Evolutionary conservation across 768 basidiomycete genomes (phyloP), one percentile per base, ranked within the genome.

Genomic region (Porpolomopsis calyptriformis): DNA sequence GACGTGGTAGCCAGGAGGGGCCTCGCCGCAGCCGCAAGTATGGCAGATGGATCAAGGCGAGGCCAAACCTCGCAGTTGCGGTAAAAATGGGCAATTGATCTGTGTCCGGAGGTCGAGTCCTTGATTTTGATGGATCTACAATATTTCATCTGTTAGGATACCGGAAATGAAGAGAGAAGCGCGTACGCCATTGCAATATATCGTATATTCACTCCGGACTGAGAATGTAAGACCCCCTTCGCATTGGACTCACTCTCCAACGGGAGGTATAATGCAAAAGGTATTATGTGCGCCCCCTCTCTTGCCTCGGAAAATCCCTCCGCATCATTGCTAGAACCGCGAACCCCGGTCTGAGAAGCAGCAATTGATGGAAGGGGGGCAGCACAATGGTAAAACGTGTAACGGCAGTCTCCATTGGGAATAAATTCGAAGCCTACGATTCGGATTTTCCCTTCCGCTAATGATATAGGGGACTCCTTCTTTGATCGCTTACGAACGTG

Each of bases 31-130:
- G 83, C 71, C 2, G 77, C 70, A 14, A 96, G 74, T 18, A 80
- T 68, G 3, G 66, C 46, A 16, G 71, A 63, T 3, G 83, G 76
- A 47, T 86, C 72, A 16, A 91, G 62, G 38, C 76, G 76, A 1
- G 90, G 89, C 77, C 81, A 89, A 23, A 93, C 67, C 44, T 80
- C 77, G 60, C 88, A 82, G 38, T 79, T 67, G 7, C 91, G 78
- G 60, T 92, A 94, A 60, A 93, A 91, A 62, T 96, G 91, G 3
- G 90, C 83, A 26, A 93, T 82, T 2, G 85, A 87, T 11, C 76
- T 71, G 53, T 72, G 73, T 22, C 68, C 66, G 3, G 76, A 76
- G 12, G 69, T 63, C 2, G 75, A 56, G 44, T 86, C 78, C 60
- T 82, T 84, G 47, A 93, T 73, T 61, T 83, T 84, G 53, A 88